These are phyloP conservation scores for Boeremia exigua DNA, from an alignment of 2,329 filamentous ascomycete genomes.

Conservation along the genomic window DNA sequence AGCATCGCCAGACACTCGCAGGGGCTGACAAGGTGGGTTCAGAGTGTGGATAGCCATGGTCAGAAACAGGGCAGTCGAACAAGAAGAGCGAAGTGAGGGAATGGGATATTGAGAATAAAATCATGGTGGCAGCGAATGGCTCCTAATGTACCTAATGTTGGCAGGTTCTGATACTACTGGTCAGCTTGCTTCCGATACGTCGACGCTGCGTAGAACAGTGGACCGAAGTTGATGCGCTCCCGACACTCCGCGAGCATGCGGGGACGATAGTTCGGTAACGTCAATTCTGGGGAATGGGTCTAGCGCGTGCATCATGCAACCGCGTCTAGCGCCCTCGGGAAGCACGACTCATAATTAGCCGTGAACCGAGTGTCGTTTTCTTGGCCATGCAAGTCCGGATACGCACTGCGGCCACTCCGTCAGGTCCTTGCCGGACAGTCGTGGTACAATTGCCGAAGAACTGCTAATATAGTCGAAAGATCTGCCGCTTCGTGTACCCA, in stretches of 20 bases:
- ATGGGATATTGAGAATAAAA: too few relatives aligned
- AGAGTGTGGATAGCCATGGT: background rate
- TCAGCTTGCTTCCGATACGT: too few relatives aligned
- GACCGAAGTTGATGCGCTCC: background rate
- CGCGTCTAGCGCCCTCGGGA: background rate
- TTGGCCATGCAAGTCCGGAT: background rate
- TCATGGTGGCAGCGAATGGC: too few relatives aligned
- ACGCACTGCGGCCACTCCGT: background rate
- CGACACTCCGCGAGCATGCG: background rate
- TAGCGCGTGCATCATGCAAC: background rate
- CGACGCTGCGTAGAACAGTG: background rate
- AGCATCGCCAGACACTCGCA: slow-evolving; percentile 16
- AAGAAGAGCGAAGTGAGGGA: background rate
- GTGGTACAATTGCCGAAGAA: background rate
- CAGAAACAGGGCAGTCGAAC: background rate
- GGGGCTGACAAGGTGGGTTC: background rate
- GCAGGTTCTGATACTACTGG: too few relatives aligned
- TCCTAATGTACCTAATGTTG: background rate
- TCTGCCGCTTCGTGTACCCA: background rate
- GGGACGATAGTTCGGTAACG: background rate
- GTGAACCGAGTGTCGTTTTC: background rate
- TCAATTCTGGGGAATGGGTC: background rate
- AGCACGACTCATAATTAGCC: background rate
- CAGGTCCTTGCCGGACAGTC: background rate
- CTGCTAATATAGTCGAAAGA: background rate